Evolutionary conservation across 768 basidiomycete genomes (phyloP).

Genomic region (Bullera alba): DNA sequence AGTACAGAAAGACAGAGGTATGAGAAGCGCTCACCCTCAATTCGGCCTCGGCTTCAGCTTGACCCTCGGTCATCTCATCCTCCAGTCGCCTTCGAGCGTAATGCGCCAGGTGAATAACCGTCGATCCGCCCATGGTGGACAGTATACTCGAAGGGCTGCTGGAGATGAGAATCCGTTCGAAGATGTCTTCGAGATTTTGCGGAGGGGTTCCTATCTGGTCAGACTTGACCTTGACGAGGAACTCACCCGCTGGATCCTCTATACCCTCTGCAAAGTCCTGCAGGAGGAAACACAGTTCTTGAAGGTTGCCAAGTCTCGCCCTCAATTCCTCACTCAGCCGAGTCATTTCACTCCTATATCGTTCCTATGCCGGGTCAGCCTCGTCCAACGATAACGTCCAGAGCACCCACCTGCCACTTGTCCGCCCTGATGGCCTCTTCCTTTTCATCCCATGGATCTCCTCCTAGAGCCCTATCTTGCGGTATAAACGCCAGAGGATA

Average conservation of each 20-base stretch:
- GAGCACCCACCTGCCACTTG: slow-evolving; percentile 60
- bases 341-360: slow-evolving; percentile 56
- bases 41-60: slow-evolving; percentile 64
- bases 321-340: slow-evolving; percentile 58
- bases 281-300: too few relatives aligned
- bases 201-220: too few relatives aligned
- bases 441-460: slow-evolving; percentile 61
- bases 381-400: background rate
- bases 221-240: too few relatives aligned
- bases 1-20: background rate
- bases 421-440: slow-evolving; percentile 62
- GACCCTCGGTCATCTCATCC: slow-evolving; percentile 35
- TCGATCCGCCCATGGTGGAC: too few relatives aligned
- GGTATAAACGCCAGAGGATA: slow-evolving; percentile 78
- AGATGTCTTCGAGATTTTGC: too few relatives aligned
- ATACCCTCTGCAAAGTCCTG: too few relatives aligned
- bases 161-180: too few relatives aligned
- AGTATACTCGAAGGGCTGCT: too few relatives aligned
- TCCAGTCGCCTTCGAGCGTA: slow-evolving; percentile 16
- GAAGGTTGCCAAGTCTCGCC: slow-evolving; percentile 53
- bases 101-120: slow-evolving; percentile 28
- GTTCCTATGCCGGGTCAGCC: slow-evolving; percentile 50
- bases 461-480: slow-evolving; percentile 52
- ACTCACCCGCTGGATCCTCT: too few relatives aligned
- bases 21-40: slow-evolving; percentile 55